Evolutionary conservation across 2,329 filamentous ascomycete genomes (phyloP), one percentile per base, ranked within the genome.

Genomic region (Sporothrix brunneoviolacea): DNA sequence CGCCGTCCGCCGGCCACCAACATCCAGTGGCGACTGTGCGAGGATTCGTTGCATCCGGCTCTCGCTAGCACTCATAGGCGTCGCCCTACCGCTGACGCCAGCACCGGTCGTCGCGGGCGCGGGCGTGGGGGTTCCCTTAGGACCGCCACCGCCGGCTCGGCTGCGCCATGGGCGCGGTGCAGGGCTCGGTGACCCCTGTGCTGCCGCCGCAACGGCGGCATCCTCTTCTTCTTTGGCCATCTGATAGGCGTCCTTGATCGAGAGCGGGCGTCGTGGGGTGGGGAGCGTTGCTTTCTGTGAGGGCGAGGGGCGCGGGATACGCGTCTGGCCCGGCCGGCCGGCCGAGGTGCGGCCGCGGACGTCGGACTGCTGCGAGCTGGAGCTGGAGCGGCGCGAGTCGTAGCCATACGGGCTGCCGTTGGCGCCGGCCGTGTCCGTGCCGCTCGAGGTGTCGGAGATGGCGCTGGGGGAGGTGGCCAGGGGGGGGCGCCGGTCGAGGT

Each of bases 131-230:
- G 43, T 51, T 32, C 41, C 33, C n/a, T 50, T 28, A 30, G 21
- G 4, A 19, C 38, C 38, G 8, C 48, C 37, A 8, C 35, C 64
- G 16, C 67, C 64, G 0, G 61, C 59, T 1, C 62, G 42, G 16
- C 62, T 59, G 12, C 70, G 68, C 68, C 71, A 72, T 8, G 65
- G 59, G 28, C 75, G 65, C 2, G 75, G 75, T 1, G 75, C 75
- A 0, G 75, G 75, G 49, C 75, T 78, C 1, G 75, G 75, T 2
- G 74, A 77, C 16, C 68, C 74, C 53, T 56, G 50, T 2, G 50
- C 51, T 8, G 50, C 54, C 8, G 47, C 54, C 8, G 53, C 53
- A 12, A 39, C 48, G 16, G 41, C 53, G 24, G 62, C 56, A n/a
- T 55, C 59, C 28, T 62, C 62, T 30, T 66, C 64, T 48, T 68